Evolutionary conservation across 306 rosid genomes (phyloP).

Genomic region (Rosa rugosa): DNA sequence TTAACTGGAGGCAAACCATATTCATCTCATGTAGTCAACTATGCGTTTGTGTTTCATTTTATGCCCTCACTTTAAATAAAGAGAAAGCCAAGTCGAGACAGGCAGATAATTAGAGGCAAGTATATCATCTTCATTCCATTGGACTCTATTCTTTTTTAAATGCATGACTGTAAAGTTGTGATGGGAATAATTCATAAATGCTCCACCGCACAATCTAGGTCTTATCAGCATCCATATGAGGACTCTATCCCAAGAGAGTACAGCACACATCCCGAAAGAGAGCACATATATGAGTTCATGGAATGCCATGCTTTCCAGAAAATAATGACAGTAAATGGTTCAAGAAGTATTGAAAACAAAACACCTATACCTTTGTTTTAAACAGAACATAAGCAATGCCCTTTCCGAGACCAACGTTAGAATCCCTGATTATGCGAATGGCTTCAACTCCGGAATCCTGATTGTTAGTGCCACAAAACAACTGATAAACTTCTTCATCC

Average conservation of each 20-base stretch:
- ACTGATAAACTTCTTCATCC: conserved; percentile 91
- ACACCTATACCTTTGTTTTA: conserved; percentile 65
- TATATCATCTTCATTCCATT: neutral
- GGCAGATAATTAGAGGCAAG: neutral
- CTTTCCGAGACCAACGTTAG: conserved; percentile 78
- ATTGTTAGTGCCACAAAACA: conserved; percentile 64
- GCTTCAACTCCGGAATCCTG: conserved; percentile 69
- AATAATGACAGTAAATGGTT: neutral
- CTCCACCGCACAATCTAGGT: neutral
- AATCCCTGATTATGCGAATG: conserved; percentile 82
- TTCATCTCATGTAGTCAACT: neutral
- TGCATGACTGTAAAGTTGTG: neutral
- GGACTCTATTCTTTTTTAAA: neutral
- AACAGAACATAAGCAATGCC: conserved; percentile 86
- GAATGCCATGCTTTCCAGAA: neutral
- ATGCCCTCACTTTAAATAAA: neutral
- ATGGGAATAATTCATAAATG: neutral
- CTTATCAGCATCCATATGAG: neutral
- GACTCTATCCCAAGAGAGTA: neutral
- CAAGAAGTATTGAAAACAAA: neutral
- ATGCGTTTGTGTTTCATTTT: neutral
- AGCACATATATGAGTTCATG: neutral
- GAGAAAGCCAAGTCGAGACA: neutral
- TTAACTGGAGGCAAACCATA: neutral
- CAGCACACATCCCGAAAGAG: neutral